Percentiles rank a stretch among this genome's conserved stretches.
Conservation (phyloP, 2,329 filamentous ascomycete species). For the Periconia digitata region DNA sequence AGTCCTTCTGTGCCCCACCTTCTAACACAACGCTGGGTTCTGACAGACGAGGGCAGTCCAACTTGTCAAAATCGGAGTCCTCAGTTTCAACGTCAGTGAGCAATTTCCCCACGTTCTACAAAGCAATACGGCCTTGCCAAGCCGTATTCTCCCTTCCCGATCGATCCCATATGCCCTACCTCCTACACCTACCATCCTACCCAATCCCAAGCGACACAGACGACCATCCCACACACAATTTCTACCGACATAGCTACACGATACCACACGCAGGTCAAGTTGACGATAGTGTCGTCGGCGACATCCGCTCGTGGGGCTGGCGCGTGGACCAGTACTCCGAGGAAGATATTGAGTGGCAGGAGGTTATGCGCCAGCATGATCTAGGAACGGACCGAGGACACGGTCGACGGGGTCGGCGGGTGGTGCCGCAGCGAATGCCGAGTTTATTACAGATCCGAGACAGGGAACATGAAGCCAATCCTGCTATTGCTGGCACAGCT, state of each 20-base stretch:
- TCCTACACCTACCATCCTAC: constrained; percentile 2
- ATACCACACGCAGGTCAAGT: constrained; percentile 1
- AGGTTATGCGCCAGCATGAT: neutral
- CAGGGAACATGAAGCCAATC: neutral
- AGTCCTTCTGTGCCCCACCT: too few species aligned
- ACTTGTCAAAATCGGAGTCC: too few species aligned
- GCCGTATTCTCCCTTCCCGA: too few species aligned
- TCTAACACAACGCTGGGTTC: too few species aligned
- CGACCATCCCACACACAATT: neutral
- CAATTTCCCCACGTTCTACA: too few species aligned
- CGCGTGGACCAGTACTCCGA: neutral
- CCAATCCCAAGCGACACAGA: too few species aligned
- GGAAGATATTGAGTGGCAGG: neutral
- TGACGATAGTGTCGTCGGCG: constrained; percentile 6
- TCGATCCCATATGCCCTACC: constrained; percentile 9
- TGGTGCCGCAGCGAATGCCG: neutral
- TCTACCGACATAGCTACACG: constrained; percentile 1
- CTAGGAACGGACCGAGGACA: neutral
- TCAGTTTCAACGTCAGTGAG: too few species aligned
- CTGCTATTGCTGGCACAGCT: too few species aligned
- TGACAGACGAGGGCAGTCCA: too few species aligned
- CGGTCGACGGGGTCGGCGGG: neutral
- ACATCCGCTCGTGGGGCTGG: constrained; percentile 8
- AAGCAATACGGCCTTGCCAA: too few species aligned
- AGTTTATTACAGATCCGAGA: neutral